phyloP scores from a whole-genome alignment of 345 rosid species.

The Hirschfeldia incana region DNA sequence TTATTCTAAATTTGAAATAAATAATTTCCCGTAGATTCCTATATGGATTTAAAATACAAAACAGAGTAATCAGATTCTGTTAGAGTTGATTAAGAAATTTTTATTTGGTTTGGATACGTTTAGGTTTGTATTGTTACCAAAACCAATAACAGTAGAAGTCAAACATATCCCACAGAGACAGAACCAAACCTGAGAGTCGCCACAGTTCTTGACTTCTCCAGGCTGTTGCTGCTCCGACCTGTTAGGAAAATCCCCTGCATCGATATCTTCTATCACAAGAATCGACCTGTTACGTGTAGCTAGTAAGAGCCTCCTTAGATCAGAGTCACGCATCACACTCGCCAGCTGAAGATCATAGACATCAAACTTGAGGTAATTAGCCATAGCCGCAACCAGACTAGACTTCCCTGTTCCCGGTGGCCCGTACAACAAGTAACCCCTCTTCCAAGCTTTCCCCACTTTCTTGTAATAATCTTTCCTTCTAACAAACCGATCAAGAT shows the following conservation, averaged over 20 bases:
- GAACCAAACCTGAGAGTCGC: slow-evolving; percentile 38
- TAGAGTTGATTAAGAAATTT: neutral
- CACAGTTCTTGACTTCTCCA: slow-evolving; percentile 30
- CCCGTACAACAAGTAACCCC: slow-evolving; percentile 66
- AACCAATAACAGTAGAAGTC: neutral
- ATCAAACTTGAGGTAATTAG: neutral
- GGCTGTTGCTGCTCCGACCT: slow-evolving; percentile 26
- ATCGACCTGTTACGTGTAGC: neutral
- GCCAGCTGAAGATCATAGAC: neutral
- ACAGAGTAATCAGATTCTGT: neutral
- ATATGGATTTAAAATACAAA: too few relatives aligned
- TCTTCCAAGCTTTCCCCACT: slow-evolving; percentile 69
- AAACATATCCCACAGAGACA: neutral
- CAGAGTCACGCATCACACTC: neutral
- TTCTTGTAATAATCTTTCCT: slow-evolving; percentile 60
- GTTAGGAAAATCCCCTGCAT: slow-evolving; percentile 49
- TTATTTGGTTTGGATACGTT: neutral
- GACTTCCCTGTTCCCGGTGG: slow-evolving; percentile 78
- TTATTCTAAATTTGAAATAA: too few relatives aligned
- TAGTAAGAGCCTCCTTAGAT: neutral
- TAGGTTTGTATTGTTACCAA: neutral
- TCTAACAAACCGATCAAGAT: slow-evolving; percentile 52
- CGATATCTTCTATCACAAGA: slow-evolving; percentile 34
- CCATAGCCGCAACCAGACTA: slow-evolving; percentile 41
- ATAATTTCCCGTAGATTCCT: too few relatives aligned